A percentile compares a stretch with the other conserved stretches of the same genome.
phyloP scores from a whole-genome alignment of 805 yeast genomes.

The Pichia cephalocereana region DNA sequence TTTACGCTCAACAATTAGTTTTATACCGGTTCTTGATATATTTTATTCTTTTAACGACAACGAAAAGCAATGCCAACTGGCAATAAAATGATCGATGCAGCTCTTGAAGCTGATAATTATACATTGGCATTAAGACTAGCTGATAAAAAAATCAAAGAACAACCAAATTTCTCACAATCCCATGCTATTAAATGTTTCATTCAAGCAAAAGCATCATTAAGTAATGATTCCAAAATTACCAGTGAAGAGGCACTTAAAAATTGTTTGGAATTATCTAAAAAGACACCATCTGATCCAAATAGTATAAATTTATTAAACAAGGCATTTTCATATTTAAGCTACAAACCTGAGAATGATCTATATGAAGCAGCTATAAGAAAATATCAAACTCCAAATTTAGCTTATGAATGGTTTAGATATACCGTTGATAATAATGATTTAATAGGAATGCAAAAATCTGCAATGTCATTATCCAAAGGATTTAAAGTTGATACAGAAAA shows the following conservation, averaged over 20 bases:
- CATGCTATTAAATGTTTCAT: conserved; percentile 35
- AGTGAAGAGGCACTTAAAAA: conserved; percentile 25
- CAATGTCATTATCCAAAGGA: conserved; percentile 33
- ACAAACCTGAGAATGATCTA: conserved; percentile 32
- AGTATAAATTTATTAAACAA: conserved; percentile 40
- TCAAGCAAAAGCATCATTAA: conserved; percentile 25
- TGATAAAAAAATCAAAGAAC: conserved; percentile 38
- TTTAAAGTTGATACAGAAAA: conserved; percentile 11
- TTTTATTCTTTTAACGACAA: too few relatives aligned
- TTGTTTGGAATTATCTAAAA: conserved; percentile 23
- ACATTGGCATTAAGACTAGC: conserved; percentile 43
- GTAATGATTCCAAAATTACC: not conserved
- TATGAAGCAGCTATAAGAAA: conserved; percentile 52
- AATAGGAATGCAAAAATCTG: conserved; percentile 44
- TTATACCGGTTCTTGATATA: too few relatives aligned
- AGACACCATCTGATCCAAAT: conserved; percentile 45
- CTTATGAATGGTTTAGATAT: conserved; percentile 49
- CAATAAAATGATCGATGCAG: conserved; percentile 16
- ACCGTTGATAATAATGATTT: conserved; percentile 40
- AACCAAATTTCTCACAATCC: conserved; percentile 51
- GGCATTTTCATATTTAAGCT: conserved; percentile 33
- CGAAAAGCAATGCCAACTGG: conserved; percentile 13
- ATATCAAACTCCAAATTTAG: conserved; percentile 40
- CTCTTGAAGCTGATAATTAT: conserved; percentile 36
- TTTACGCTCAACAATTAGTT: too few relatives aligned